Evolutionary conservation across 306 rosid genomes (phyloP).

Genomic region (Medicago truncatula): MtrunA17r5.0-ANR NC_053045.1:51369501-51370000

Average conservation of each 20-base stretch:
- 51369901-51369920: constrained; percentile 50
- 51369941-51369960: constrained; percentile 52
- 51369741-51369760: too few species aligned
- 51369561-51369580: neutral
- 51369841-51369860: neutral
- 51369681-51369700: neutral
- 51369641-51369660: neutral
- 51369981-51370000: constrained; percentile 44
- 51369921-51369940: constrained; percentile 45
- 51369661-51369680: neutral
- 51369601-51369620: neutral
- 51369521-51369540: neutral
- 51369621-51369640: neutral
- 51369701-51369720: too few species aligned
- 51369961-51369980: constrained; percentile 50
- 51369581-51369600: neutral
- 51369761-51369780: neutral
- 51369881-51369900: constrained; percentile 20
- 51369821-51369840: neutral
- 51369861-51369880: neutral
- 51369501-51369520: neutral
- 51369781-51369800: neutral
- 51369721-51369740: too few species aligned
- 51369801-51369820: neutral
- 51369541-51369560: neutral